These are phyloP conservation scores for Penicillium macrosclerotiorum DNA, from an alignment of 495 filamentous ascomycete genomes.

Conservation along the genomic window DNA sequence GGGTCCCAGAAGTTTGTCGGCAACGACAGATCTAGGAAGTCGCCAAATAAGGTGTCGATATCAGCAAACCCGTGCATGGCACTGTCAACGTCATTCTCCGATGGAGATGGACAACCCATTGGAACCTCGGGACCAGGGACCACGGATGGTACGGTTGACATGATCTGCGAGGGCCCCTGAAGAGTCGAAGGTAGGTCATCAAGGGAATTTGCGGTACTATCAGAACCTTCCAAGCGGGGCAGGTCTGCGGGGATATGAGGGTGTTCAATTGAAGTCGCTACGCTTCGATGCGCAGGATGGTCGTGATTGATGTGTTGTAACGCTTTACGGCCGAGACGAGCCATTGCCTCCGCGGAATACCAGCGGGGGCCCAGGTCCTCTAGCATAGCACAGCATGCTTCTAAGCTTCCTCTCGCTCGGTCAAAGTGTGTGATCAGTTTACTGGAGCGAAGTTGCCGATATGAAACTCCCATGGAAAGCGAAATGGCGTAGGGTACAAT, in stretches of 20 bases:
- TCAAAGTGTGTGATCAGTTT: constrained; percentile 60
- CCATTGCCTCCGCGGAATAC: constrained; percentile 62
- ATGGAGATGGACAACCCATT: constrained; percentile 1
- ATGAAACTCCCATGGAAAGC: constrained; percentile 66
- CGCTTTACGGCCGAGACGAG: constrained; percentile 50
- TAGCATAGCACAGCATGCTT: constrained; percentile 55
- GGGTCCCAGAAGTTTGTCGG: constrained; percentile 46
- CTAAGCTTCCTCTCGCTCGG: constrained; percentile 59
- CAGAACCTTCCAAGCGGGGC: no score
- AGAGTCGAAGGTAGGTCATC: no score
- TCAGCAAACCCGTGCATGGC: constrained; percentile 30
- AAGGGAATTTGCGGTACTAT: no score
- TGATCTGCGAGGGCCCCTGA: no score
- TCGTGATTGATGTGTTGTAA: constrained; percentile 29
- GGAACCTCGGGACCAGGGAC: not conserved
- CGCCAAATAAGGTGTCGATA: constrained; percentile 42
- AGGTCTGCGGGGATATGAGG: no score
- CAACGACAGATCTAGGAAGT: constrained; percentile 40
- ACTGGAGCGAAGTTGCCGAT: constrained; percentile 67
- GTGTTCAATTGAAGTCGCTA: not conserved
- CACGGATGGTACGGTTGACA: not conserved
- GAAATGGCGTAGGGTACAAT: constrained; percentile 67
- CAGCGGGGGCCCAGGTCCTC: constrained; percentile 56
- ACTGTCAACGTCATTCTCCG: constrained; percentile 7
- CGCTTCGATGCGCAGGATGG: constrained; percentile 1